Conservation (phyloP, 2,329 filamentous ascomycete genomes). For the Botryotinia globosa region DNA sequence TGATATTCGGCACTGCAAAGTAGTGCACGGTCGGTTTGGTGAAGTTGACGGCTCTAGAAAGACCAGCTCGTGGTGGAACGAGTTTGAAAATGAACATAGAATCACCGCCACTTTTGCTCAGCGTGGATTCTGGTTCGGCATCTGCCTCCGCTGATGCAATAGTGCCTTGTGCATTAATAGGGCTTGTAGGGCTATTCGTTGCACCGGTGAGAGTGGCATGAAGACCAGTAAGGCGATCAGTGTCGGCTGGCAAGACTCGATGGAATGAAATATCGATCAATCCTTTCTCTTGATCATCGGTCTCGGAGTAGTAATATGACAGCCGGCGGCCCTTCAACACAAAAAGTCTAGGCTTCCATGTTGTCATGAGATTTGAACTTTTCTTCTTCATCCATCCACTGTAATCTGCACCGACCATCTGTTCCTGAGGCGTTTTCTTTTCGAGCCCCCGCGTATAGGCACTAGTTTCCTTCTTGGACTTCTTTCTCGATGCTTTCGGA, state of each 20-base stretch:
- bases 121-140: conserved; percentile 40
- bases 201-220: conserved; percentile 90
- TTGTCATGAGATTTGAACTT: conserved; percentile 91
- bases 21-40: conserved; percentile 97
- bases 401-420: conserved; percentile 84
- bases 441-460: conserved; percentile 85
- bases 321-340: conserved; percentile 86
- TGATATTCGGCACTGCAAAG: conserved; percentile 89
- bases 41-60: conserved; percentile 91
- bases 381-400: conserved; percentile 99
- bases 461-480: conserved; percentile 91
- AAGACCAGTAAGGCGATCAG: conserved; percentile 83
- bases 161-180: conserved; percentile 47
- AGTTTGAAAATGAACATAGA: conserved; percentile 98
- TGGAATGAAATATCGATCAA: conserved; percentile 98
- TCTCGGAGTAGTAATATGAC: conserved; percentile 94
- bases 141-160: conserved; percentile 45
- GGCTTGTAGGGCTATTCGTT: conserved; percentile 59
- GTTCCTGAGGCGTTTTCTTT: conserved; percentile 77
- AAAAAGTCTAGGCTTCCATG: conserved; percentile 97
- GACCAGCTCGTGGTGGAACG: conserved; percentile 80
- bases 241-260: conserved; percentile 90
- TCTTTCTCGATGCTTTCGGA: conserved; percentile 55
- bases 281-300: conserved; percentile 88
- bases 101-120: conserved; percentile 48